Conservation (phyloP, 352 stramenopile genomes). For the Globisporangium acanthophoron region DNA sequence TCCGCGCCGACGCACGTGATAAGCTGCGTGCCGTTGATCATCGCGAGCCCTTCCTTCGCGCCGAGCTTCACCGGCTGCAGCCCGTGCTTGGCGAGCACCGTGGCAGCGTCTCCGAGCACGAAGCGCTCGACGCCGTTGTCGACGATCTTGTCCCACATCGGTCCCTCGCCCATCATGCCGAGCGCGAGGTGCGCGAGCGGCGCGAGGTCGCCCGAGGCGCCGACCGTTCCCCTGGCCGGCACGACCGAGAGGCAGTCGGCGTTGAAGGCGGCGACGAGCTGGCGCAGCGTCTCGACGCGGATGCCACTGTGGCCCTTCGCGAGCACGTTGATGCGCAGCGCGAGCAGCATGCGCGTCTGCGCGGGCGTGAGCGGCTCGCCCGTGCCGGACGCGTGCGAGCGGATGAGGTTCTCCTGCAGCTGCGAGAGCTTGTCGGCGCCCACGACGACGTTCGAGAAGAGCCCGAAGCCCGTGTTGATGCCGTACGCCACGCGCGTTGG, state of each 20-base stretch:
- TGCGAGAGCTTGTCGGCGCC: slow-evolving; percentile 76
- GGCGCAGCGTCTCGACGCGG: slow-evolving; percentile 64
- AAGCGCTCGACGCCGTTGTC: slow-evolving; percentile 30
- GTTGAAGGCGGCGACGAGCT: slow-evolving; percentile 84
- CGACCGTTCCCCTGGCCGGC: slow-evolving; percentile 79
- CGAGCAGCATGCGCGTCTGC: slow-evolving; percentile 84
- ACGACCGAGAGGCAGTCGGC: slow-evolving; percentile 82
- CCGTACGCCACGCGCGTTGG: slow-evolving; percentile 79
- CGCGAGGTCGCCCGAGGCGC: slow-evolving; percentile 84
- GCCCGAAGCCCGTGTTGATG: slow-evolving; percentile 91
- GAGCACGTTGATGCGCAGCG: slow-evolving; percentile 86
- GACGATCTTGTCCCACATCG: slow-evolving; percentile 79
- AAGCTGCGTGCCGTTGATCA: slow-evolving; percentile 90
- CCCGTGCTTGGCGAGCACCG: slow-evolving; percentile 67
- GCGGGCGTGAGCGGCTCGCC: slow-evolving; percentile 65
- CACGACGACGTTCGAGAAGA: slow-evolving; percentile 90
- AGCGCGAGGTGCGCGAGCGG: slow-evolving; percentile 84
- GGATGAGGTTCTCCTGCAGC: slow-evolving; percentile 84
- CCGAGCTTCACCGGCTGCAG: slow-evolving; percentile 72
- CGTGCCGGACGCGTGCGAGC: slow-evolving; percentile 75
- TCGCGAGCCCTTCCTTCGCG: slow-evolving; percentile 87
- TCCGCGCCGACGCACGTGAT: slow-evolving; percentile 85
- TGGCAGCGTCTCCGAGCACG: slow-evolving; percentile 45
- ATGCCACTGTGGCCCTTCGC: slow-evolving; percentile 87
- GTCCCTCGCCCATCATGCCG: slow-evolving; percentile 86